These are phyloP conservation scores for Nymphaea colorata DNA, from an alignment of 164 flowering plant genomes.

Conservation along the genomic window DNA sequence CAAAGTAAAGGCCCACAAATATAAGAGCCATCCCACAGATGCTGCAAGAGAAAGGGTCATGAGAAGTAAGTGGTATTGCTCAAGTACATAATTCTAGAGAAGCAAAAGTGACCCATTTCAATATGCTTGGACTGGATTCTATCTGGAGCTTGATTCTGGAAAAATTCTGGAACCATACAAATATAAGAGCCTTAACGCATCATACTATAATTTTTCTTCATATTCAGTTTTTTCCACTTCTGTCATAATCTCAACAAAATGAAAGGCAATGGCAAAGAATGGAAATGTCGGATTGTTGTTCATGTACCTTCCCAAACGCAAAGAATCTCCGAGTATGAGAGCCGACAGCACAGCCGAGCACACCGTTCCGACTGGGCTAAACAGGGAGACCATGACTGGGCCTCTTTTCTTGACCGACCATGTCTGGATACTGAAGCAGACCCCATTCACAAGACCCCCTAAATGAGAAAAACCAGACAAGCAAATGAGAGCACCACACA, in stretches of 20 bases:
- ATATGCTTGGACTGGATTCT: neutral
- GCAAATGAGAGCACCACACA: neutral
- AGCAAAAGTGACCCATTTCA: neutral
- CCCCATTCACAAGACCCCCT: slow-evolving; percentile 41
- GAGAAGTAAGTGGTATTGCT: neutral
- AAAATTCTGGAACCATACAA: no score
- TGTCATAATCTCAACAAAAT: no score
- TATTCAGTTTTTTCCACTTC: no score
- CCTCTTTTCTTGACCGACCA: slow-evolving; percentile 89
- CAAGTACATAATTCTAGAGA: neutral
- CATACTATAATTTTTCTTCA: no score
- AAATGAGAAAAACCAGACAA: neutral
- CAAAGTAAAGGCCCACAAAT: slow-evolving; percentile 70
- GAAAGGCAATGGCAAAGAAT: no score
- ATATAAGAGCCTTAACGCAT: no score
- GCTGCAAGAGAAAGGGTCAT: slow-evolving; percentile 24
- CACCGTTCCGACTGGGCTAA: slow-evolving; percentile 64
- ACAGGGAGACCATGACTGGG: slow-evolving; percentile 71
- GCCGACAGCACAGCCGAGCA: slow-evolving; percentile 41
- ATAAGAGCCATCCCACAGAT: slow-evolving; percentile 55
- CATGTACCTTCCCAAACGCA: slow-evolving; percentile 51
- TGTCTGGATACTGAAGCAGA: slow-evolving; percentile 44
- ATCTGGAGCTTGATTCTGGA: no score
- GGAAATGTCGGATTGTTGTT: no score
- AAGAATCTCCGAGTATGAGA: slow-evolving; percentile 38